These are phyloP conservation scores for Botrytis fragariae DNA, from an alignment of 2,329 filamentous ascomycete species.

Conservation along the genomic window DNA sequence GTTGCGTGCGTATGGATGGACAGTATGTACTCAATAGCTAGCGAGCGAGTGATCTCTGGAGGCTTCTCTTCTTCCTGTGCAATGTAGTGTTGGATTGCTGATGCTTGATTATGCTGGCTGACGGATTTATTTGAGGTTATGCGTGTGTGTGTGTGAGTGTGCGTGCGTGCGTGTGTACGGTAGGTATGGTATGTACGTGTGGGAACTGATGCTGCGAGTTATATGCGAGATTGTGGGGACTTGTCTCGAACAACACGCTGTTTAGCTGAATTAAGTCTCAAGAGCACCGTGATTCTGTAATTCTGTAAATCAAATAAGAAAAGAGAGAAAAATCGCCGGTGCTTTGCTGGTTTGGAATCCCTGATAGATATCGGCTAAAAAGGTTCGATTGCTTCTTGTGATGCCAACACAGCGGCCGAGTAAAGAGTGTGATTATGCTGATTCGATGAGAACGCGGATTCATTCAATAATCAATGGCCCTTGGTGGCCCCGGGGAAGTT, in stretches of 20 bases:
- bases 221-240: conserved; percentile 16
- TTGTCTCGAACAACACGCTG: conserved; percentile 18
- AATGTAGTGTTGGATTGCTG: conserved; percentile 7
- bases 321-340: not conserved
- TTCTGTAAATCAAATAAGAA: conserved; percentile 7
- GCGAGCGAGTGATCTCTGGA: not conserved
- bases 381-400: conserved; percentile 27
- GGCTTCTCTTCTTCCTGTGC: not conserved
- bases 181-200: not conserved
- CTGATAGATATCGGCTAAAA: conserved; percentile 19
- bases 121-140: conserved; percentile 3
- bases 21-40: not conserved
- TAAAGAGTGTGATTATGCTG: conserved; percentile 1
- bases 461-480: not conserved
- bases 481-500: not conserved
- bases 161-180: not conserved
- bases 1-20: not conserved
- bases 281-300: not conserved
- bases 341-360: conserved; percentile 8
- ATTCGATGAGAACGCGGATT: conserved; percentile 17
- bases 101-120: conserved; percentile 11
- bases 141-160: not conserved
- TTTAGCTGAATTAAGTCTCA: not conserved
- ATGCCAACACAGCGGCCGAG: conserved; percentile 29
- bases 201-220: conserved; percentile 5